Conservation (phyloP, 176 grass and related monocot genomes). For the Puya raimondii region DNA sequence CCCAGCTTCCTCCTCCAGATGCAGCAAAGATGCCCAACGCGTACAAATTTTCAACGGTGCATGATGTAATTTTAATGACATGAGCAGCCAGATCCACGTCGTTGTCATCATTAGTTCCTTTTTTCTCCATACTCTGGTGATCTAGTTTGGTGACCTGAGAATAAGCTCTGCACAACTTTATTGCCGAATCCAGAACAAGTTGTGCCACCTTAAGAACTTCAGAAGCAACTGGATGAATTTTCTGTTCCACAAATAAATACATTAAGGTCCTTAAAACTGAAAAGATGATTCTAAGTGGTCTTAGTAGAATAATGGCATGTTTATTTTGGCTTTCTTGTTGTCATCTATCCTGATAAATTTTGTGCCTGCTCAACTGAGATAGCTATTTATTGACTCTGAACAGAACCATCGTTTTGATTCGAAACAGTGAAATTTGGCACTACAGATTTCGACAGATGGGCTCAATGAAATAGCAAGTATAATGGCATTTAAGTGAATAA, state of each 20-base stretch:
- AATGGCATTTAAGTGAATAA: no score
- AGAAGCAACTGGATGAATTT: conserved; percentile 37
- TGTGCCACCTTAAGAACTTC: conserved; percentile 52
- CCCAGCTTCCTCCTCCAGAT: conserved; percentile 68
- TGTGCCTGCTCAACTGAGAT: no score
- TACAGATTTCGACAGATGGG: no score
- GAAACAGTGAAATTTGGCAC: no score
- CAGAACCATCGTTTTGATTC: no score
- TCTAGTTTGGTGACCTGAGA: conserved; percentile 39
- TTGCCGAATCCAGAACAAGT: conserved; percentile 61
- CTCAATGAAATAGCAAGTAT: no score
- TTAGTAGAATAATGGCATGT: no score
- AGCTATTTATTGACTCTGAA: no score
- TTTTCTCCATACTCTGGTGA: conserved; percentile 18
- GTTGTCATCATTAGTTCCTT: conserved; percentile 16
- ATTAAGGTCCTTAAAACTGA: no score
- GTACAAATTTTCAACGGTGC: conserved; percentile 53
- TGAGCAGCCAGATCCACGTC: conserved; percentile 23
- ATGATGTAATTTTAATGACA: conserved; percentile 35
- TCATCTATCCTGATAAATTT: no score
- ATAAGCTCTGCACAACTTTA: conserved; percentile 61
- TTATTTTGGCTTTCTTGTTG: no score
- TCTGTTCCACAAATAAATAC: conserved; percentile 43
- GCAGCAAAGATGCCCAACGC: conserved; percentile 72
- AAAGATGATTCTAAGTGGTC: no score